Evolutionary conservation across 768 basidiomycete genomes (phyloP), one percentile per base, ranked within the genome.

Genomic region (Termitomyces sp.): DNA sequence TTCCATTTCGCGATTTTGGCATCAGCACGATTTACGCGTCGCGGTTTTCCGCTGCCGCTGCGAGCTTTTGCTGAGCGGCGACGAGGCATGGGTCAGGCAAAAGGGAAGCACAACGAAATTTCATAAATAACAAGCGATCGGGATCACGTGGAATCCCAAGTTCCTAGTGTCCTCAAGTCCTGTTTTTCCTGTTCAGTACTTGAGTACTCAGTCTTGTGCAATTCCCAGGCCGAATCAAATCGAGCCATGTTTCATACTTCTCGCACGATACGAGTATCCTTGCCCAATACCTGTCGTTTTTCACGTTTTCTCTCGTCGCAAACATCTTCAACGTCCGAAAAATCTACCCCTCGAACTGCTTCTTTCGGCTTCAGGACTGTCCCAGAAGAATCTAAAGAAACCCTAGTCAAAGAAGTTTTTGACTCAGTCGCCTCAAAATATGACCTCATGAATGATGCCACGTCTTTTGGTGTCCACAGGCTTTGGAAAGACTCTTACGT

Each of bases 371-470:
- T 93, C 80, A 82, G 78, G 70, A 90, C 87, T 7, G 85, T 99
- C 2, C 88, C 89, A 14, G 89, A 92, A 67, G 85, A 89, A 34
- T 69, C 79, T 35, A 99, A 99, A 68, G 96, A 98, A 72, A 73
- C 80, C 2, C 78, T 98, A 45, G 97, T 99, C 58, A 92, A 90
- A 64, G 82, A 81, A 60, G 95, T 99, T 50, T 99, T 99, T 73
- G 85, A 91, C 65, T 96, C 92, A 7, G 97, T 99, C 55, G 94
- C 97, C 42, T 88, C 91, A 35, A 88, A 82, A 44, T 99, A 99
- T 72, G 97, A 98, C 71, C 70, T 98, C 41, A 97, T 99, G 96
- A 99, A 99, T 77, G 97, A 98, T 67, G 92, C 94, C n/a, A 90
- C 94, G 70, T 98, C 97, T 3, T 72, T 98, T 58, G 97, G 97